These are phyloP conservation scores for Ajuga chamaepitys DNA, from an alignment of 257 asterid species.

Conservation along the genomic window DNA sequence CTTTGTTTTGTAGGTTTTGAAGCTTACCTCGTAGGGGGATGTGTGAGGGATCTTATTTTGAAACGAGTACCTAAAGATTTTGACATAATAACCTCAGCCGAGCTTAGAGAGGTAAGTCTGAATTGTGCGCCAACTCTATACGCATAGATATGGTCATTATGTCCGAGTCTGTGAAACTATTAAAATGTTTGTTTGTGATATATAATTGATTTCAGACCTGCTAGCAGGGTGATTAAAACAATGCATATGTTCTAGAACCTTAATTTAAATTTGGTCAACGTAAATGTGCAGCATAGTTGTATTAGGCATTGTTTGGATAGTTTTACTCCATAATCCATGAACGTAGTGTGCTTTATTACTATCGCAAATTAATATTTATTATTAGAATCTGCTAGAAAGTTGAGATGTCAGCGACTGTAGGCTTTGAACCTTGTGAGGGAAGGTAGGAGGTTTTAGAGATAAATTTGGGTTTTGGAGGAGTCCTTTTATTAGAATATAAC, in stretches of 20 bases:
- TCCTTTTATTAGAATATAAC: not conserved
- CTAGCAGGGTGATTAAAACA: not conserved
- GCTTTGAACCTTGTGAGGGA: not conserved
- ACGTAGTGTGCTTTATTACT: not conserved
- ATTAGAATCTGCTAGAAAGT: not conserved
- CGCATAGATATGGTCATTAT: not conserved
- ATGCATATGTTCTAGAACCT: not conserved
- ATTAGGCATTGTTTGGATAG: not conserved
- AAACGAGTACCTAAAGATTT: slow-evolving; percentile 71
- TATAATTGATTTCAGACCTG: not conserved
- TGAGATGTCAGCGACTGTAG: not conserved
- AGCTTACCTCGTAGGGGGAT: slow-evolving; percentile 91
- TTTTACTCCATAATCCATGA: not conserved
- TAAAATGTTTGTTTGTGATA: not conserved
- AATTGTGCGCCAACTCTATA: not conserved
- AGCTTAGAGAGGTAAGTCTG: slow-evolving; percentile 51
- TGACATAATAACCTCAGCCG: slow-evolving; percentile 80
- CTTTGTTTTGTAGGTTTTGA: slow-evolving; percentile 50
- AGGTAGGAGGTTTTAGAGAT: not conserved
- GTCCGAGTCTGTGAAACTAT: not conserved
- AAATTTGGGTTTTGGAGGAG: not conserved
- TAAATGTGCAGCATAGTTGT: not conserved
- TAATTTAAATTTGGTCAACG: not conserved
- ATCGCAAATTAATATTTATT: not conserved
- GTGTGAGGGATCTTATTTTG: slow-evolving; percentile 77